Evolutionary conservation across 495 filamentous ascomycete genomes (phyloP).

Genomic region (Annulohypoxylon maeteangense): DNA sequence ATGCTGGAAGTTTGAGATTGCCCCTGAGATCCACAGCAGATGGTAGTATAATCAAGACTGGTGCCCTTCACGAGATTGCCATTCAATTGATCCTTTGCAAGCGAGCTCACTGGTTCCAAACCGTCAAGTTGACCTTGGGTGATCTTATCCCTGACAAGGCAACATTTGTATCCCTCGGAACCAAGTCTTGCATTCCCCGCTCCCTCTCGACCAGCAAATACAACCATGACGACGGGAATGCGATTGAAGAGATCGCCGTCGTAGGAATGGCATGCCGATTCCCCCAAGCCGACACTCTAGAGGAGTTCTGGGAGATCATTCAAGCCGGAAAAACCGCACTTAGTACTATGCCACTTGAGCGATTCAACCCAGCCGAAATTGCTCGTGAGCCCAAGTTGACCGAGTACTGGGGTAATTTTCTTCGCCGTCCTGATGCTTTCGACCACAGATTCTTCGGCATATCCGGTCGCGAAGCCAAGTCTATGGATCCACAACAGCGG

Average conservation of each 20-base stretch:
- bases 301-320: conserved; percentile 47
- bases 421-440: conserved; percentile 45
- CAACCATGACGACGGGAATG: background rate
- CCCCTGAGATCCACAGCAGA: conserved; percentile 9
- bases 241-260: conserved; percentile 49
- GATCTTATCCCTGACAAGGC: background rate
- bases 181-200: conserved; percentile 1
- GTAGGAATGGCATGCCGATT: conserved; percentile 62
- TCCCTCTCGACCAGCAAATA: background rate
- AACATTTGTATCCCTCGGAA: background rate
- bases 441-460: conserved; percentile 64
- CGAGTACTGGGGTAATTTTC: conserved; percentile 44
- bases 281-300: conserved; percentile 49
- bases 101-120: conserved; percentile 15
- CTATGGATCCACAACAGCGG: conserved; percentile 59
- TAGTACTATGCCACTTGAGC: background rate
- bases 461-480: conserved; percentile 51
- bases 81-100: conserved; percentile 7
- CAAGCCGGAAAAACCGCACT: background rate
- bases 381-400: conserved; percentile 2
- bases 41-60: background rate
- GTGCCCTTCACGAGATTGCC: background rate
- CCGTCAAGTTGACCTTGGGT: background rate
- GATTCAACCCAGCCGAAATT: background rate
- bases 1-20: background rate